Evolutionary conservation across 768 basidiomycete species (phyloP).

Genomic region (Coprinellus micaceus): DNA sequence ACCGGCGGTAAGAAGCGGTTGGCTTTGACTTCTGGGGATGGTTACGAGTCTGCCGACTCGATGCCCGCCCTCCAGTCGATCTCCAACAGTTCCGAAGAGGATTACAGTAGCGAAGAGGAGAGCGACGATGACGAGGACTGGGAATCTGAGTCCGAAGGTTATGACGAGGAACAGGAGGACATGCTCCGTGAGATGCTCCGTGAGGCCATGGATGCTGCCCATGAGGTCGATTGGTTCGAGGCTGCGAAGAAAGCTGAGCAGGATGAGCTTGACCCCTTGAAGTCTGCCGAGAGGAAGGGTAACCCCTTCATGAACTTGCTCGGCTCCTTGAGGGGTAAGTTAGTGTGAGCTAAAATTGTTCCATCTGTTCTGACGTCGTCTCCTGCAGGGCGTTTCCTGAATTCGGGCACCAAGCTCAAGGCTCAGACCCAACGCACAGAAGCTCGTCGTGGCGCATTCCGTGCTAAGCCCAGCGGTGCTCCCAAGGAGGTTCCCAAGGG

Average conservation of each 20-base stretch:
- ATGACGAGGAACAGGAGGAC: slow-evolving; percentile 70
- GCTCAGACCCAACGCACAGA: slow-evolving; percentile 24
- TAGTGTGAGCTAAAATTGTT: not conserved
- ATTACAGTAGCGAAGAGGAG: slow-evolving; percentile 35
- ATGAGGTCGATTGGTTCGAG: slow-evolving; percentile 59
- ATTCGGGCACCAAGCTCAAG: slow-evolving; percentile 39
- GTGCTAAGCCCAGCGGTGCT: slow-evolving; percentile 25
- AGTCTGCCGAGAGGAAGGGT: slow-evolving; percentile 51
- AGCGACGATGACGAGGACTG: slow-evolving; percentile 34
- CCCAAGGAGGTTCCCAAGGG: slow-evolving; percentile 24
- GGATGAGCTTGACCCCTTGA: slow-evolving; percentile 41
- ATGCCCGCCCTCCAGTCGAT: slow-evolving; percentile 70
- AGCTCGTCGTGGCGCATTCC: slow-evolving; percentile 25
- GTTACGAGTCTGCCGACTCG: slow-evolving; percentile 42
- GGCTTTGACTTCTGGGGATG: slow-evolving; percentile 48
- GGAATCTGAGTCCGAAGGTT: slow-evolving; percentile 28
- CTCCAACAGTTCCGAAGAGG: slow-evolving; percentile 55
- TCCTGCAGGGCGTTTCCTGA: slow-evolving; percentile 59
- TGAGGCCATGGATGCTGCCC: slow-evolving; percentile 71
- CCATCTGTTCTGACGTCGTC: not conserved
- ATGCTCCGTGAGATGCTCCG: slow-evolving; percentile 55
- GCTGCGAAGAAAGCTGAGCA: slow-evolving; percentile 26
- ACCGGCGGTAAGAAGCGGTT: slow-evolving; percentile 38
- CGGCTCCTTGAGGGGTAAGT: slow-evolving; percentile 66
- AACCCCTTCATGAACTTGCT: slow-evolving; percentile 80